Base-by-base conservation (phyloP, 2,329 filamentous ascomycete species). In the Scedosporium boydii region DNA sequence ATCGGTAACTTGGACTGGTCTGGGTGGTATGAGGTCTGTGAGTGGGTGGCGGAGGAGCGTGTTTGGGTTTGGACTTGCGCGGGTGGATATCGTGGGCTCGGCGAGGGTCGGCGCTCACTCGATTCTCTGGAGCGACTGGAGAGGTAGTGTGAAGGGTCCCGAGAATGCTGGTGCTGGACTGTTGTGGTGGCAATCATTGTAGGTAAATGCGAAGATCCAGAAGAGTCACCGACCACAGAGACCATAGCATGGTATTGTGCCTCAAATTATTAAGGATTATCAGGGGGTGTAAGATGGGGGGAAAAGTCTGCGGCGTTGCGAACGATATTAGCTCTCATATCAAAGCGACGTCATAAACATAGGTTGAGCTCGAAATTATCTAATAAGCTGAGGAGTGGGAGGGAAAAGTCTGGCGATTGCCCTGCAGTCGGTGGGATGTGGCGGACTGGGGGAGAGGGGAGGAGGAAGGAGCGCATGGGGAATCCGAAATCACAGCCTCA, bases 141-240 rank as follows among this genome's bases (percentile, higher is more conserved):
- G 66, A 65, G 75, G 70, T 67, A 74, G 64, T 73, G 72, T 63
- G 74, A 46, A 72, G 66, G 68, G 66, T 77, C 77, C 67, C 79
- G 78, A 23, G 60, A 38, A 66, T 80, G 79, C 66, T 77, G 77
- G 66, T 77, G 78, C 66, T 73, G 74, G 66, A 79, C 68, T 59
- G 76, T 76, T 55, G 80, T 74, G 63, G 76, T 74, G 64, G 77
- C 75, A 78, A 91, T 88, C 81, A 87, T 89, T 77, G 81, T 85
- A 79, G 86, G 84, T 76, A 88, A 87, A 76, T 86, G 83, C 69
- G 84, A 81, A 69, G 87, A 81, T 77, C 91, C 87, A 75, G 89
- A 83, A 76, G 87, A 87, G 79, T 93, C 90, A 74, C 83, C 82
- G 69, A 87, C 82, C 75, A 87, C 74, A 75, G 84, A 80, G 71